Evolutionary conservation across 768 basidiomycete genomes (phyloP), one percentile per base, ranked within the genome.

Genomic region (Mycena maculata): DNA sequence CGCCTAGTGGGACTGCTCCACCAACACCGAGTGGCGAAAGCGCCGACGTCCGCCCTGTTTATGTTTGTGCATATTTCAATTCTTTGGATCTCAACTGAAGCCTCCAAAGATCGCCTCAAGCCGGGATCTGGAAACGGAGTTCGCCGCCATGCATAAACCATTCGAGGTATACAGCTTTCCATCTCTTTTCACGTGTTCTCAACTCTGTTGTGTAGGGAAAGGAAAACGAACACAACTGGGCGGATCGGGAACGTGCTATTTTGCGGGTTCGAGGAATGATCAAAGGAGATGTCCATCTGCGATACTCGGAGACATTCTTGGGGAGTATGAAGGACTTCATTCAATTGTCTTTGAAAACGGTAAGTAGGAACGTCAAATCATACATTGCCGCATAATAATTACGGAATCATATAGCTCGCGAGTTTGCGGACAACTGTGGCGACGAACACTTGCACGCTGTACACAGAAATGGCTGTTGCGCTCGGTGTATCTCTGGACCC

Each of bases 151-250:
- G 92, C 76, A 84, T 22, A 91, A 92, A 58, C 80, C 85, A 33
- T 99, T 98, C 73, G 93, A 94, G 80, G 94, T 91, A 73, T 54
- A 30, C 13, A 15, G 82, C 20, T 53, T 48, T 7, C 25, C 45
- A 45, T 2, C n/a, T 52, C 1, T 60, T 48, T 20, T 39, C 57
- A 7, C 16, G 18, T 22, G 0, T 12, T 45, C 54, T 52, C 23
- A 65, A 61, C 38, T 59, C 57, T 47, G 47, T 55, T 49, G 49
- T 60, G 3, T 67, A 95, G 92, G 98, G 97, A n/a, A 97, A 88
- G 80, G 97, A 99, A 80, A 92, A 93, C 1, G 97, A 99, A 76
- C 94, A 96, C 69, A 99, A 99, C 72, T 99, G 97, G 97, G 84
- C 87, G 45, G 81, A 84, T 30, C 87, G 97, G 64, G 97, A 99